Evolutionary conservation across 2,329 filamentous ascomycete genomes (phyloP).

Genomic region (Grosmannia serpens): DNA sequence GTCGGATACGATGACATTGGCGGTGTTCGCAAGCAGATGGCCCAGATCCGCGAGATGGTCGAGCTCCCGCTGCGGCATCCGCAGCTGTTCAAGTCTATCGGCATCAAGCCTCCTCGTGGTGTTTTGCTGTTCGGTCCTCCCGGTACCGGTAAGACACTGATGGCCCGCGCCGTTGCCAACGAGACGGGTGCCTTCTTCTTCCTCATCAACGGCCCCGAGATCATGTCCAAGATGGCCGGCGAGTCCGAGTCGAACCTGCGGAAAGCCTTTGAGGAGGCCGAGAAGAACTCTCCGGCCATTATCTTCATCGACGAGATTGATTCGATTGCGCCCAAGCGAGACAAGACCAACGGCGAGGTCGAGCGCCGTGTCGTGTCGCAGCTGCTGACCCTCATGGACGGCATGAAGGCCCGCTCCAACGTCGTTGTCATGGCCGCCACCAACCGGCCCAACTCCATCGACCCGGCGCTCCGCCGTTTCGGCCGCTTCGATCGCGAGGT

Average conservation of each 20-base stretch:
- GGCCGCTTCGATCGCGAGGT: constrained; percentile 98
- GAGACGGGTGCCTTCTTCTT: constrained; percentile 99
- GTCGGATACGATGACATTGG: constrained; percentile 99
- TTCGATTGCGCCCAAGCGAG: constrained; percentile 97
- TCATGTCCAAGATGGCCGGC: constrained; percentile 99
- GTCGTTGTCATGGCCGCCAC: constrained; percentile 99
- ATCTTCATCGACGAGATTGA: constrained; percentile 99
- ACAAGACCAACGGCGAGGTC: constrained; percentile 98
- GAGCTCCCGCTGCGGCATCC: constrained; percentile 94
- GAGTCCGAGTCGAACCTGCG: constrained; percentile 97
- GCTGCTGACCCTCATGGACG: constrained; percentile 92
- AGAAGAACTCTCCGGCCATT: constrained; percentile 98
- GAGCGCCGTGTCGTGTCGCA: constrained; percentile 98
- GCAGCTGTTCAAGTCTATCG: constrained; percentile 99
- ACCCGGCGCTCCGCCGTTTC: constrained; percentile 93
- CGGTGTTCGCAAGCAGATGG: constrained; percentile 99
- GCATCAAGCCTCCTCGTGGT: constrained; percentile 98
- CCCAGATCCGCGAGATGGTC: constrained; percentile 96
- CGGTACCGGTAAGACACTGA: constrained; percentile 98
- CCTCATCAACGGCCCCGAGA: constrained; percentile 97
- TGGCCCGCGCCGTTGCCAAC: constrained; percentile 97
- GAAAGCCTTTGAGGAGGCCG: constrained; percentile 98
- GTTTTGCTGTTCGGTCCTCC: constrained; percentile 94
- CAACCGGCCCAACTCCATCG: constrained; percentile 97
- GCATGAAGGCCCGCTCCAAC: constrained; percentile 98